Conservation (phyloP, 176 grass and related monocot species). For the Eleusine coracana region DNA sequence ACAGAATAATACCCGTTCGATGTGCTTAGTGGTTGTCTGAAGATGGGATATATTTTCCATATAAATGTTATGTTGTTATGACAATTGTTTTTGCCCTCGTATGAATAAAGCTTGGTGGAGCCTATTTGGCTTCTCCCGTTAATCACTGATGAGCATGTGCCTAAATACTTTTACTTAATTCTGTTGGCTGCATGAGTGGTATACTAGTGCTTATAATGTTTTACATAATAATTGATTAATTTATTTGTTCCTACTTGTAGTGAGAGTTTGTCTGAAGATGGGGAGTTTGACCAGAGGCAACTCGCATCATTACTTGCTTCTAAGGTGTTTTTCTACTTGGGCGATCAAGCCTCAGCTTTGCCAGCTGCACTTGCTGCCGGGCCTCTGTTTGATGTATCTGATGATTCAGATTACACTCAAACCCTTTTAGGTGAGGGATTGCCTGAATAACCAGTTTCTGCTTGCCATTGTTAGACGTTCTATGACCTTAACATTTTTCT, state of each 20-base stretch:
- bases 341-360: slow-evolving; percentile 65
- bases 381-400: slow-evolving; percentile 73
- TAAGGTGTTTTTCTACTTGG: slow-evolving; percentile 92
- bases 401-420: slow-evolving; percentile 76
- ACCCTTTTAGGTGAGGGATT: slow-evolving; percentile 58
- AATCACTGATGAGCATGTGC: neutral
- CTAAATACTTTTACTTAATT: neutral
- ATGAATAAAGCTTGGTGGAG: neutral
- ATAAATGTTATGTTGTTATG: slow-evolving; percentile 13
- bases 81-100: neutral
- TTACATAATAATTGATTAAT: neutral
- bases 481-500: slow-evolving; percentile 37
- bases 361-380: slow-evolving; percentile 74
- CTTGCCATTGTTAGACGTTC: neutral
- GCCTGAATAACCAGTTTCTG: slow-evolving; percentile 14
- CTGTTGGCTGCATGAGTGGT: no score
- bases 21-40: neutral
- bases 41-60: slow-evolving; percentile 6
- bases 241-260: slow-evolving; percentile 34
- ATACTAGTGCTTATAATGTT: neutral
- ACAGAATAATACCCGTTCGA: neutral
- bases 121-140: neutral
- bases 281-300: slow-evolving; percentile 75
- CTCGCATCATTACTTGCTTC: slow-evolving; percentile 84
- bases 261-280: slow-evolving; percentile 87